Evolutionary conservation across 345 rosid species (phyloP), one percentile per base, ranked within the genome.

Genomic region (Turritis glabra): DNA sequence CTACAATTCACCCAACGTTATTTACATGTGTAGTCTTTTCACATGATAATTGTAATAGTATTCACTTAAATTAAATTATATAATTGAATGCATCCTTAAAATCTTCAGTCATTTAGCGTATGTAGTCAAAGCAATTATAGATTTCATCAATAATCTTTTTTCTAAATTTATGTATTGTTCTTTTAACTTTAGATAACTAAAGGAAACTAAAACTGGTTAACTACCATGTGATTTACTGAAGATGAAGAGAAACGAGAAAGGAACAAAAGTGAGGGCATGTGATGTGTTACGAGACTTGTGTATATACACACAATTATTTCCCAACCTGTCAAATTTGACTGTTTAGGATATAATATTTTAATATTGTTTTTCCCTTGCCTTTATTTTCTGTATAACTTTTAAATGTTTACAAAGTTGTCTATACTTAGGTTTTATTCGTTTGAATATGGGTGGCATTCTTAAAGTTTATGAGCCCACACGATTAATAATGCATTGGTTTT

Each of bases 321-420:
- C 38, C 74, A 75, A 59, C 73, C 63, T 68, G 69, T 59, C 74
- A 75, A 50, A 68, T 52, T 75, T 41, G 7, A 75, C 69, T 60
- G 74, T 75, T 50, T 60, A 68, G 14, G 47, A 67, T 65, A 37
- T 37, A 14, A 5, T 65, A 25, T 46, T 35, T 35, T 37, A 48
- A 25, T 66, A 12, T 33, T 64, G 12, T 27, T 41, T 22, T 37
- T 26, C 12, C 25, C 9, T 17, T 25, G n/a, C 52, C 14, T 9
- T 26, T 25, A 52, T 51, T 52, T 51, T 13, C 37, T 67, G n/a
- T 37, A n/a, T n/a, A 15, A 52, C 62, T 40, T 54, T 32, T 1
- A 5, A 50, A 38, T 50, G 23, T 64, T 46, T 46, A 35, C 32
- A 18, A 75, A 75, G 44, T 50, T 58, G n/a, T 67, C 44, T 67